Conservation (phyloP, 23 red algal species). For the Rhodosorus marinus region DNA sequence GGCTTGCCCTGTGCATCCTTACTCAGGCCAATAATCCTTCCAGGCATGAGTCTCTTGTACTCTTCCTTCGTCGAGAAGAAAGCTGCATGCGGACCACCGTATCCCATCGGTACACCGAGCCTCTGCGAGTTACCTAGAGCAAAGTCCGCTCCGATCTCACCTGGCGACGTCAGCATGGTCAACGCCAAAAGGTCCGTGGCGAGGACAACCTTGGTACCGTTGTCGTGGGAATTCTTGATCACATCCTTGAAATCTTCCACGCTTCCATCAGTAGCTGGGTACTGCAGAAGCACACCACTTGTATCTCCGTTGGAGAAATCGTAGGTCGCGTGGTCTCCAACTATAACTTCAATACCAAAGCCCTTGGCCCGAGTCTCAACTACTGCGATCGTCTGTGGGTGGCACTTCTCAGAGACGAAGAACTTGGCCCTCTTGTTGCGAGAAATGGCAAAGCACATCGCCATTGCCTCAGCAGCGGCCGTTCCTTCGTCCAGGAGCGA, state of each 20-base stretch:
- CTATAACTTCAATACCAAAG: constrained; percentile 69
- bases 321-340: constrained; percentile 27
- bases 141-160: constrained; percentile 89
- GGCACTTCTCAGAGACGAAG: constrained; percentile 62
- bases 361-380: constrained; percentile 73
- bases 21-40: constrained; percentile 93
- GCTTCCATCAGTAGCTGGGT: constrained; percentile 76
- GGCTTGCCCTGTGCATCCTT: constrained; percentile 61
- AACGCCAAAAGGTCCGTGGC: constrained; percentile 77
- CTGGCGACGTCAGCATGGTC: constrained; percentile 75
- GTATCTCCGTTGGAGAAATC: constrained; percentile 20
- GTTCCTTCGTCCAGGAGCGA: constrained; percentile 89
- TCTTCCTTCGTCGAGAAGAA: constrained; percentile 92
- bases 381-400: constrained; percentile 84
- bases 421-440: constrained; percentile 56
- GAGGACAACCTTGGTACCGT: constrained; percentile 74
- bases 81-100: constrained; percentile 85
- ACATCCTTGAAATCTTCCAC: constrained; percentile 41
- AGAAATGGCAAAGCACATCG: constrained; percentile 69
- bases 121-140: constrained; percentile 79
- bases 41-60: constrained; percentile 82
- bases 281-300: constrained; percentile 76
- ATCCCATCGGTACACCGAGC: constrained; percentile 96
- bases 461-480: constrained; percentile 95
- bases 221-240: constrained; percentile 29